Evolutionary conservation across 2,329 filamentous ascomycete genomes (phyloP), one percentile per base, ranked within the genome.

Genomic region (Podosphaera xanthii): DNA sequence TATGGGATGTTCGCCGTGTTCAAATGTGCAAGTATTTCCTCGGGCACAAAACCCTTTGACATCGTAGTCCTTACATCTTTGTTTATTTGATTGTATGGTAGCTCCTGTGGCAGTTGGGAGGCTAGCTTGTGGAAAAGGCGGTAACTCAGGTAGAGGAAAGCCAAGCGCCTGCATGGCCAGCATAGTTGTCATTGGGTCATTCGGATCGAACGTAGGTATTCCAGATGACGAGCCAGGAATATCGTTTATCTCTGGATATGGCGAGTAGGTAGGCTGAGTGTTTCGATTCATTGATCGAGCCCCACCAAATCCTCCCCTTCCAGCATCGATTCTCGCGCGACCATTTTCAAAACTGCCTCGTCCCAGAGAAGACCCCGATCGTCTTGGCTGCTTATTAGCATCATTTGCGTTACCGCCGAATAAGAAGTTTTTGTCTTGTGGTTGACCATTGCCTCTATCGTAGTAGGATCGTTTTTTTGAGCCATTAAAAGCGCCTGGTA

Each of bases 11-110:
- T 76, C 74, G 7, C 78, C 80, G 67, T 91, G 86, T 64, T 87
- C 81, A 65, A 79, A 88, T 46, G 74, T 76, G 70, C 86, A 90
- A 31, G 75, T 77, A 64, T 75, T 79, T 2, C 84, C 84, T 46
- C 81, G 73, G 4, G 80, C 76, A 67, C 86, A 90, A 65, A 78
- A 87, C 0, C 86, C 86, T 64, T 86, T 86, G 0, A 72, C 78
- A 60, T 87, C 83, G 65, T 85, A 88, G 68, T 87, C 82, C 60
- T 78, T 75, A 66, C 86, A 90, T 60, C 79, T 68, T 44, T 68
- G 59, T 54, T 65, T 68, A 59, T 61, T 64, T n/a, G 69, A 59
- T 30, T 62, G 59, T 22, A 58, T 60, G 31, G 57, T 55, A 1
- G 60, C 22, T 22, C 46, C 58, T 1, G 42, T 40, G 14, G 42